Base-by-base conservation (phyloP, 257 asterid genomes). In the Solanum etuberosum region DNA sequence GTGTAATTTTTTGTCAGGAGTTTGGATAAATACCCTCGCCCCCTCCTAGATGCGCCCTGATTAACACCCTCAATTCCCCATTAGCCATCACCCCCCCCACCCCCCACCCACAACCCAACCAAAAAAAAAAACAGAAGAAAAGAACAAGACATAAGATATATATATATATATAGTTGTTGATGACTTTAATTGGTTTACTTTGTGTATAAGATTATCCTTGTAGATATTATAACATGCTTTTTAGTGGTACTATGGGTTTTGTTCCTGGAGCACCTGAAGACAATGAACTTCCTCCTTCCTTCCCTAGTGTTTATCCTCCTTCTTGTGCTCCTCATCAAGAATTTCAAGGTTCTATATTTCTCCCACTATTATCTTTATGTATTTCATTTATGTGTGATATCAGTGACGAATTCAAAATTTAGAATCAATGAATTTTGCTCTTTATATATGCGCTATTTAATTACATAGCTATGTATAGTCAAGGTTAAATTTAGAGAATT, bases 271-370 rank as follows among this genome's bases (percentile, higher is more conserved):
- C 25, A 77, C 25, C 63, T 25, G 59, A 91, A 42, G 48, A 59
- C 10, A 34, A 38, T 87, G 91, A 84, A 84, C 92, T 88, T 16
- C 92, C 90, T 23, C 59, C 86, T 91, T 0, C 86, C 91, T 5
- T 85, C 54, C 90, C 83, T 7, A 29, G 68, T 48, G 85, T 48
- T 2, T 80, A 46, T 48, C 85, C 90, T 0, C 86, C 93, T 6
- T 90, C 94, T 37, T 89, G 89, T 63, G 88, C 90, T 37, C 93
- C 94, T 48, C 87, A 85, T 72, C 96, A 92, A 73, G 94, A 94
- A 40, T 94, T 91, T 89, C 94, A 90, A 4, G 95, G 98, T 94
- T 27, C 31, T 80, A 23, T 77, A 13, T 63, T 34, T 77, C 25
- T n/a, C 11, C 42, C 48, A 29, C 63, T 87, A 34, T 86, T 86